Percentiles rank a stretch among this genome's conserved stretches.
phyloP scores from a whole-genome alignment of 345 rosid species.

The Capsella bursapastoris region DNA sequence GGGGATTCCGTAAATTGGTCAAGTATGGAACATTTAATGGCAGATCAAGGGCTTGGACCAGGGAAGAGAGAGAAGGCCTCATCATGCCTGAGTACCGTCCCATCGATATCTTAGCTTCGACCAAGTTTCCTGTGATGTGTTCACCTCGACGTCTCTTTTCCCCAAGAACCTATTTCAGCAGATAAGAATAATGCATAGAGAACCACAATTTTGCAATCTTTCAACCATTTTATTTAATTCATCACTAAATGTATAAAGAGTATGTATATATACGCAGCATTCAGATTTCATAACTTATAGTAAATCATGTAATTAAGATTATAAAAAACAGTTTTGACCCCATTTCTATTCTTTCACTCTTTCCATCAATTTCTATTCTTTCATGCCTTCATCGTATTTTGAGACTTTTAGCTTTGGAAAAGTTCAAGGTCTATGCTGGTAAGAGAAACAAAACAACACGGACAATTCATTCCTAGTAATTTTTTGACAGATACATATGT shows the following conservation, averaged over 20 bases:
- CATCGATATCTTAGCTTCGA: slow-evolving; percentile 63
- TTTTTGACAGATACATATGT: neutral
- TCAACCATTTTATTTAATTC: slow-evolving; percentile 24
- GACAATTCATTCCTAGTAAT: neutral
- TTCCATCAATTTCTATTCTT: neutral
- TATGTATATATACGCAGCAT: slow-evolving; percentile 28
- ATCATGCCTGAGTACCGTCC: slow-evolving; percentile 55
- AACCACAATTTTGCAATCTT: slow-evolving; percentile 19
- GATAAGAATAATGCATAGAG: slow-evolving; percentile 27
- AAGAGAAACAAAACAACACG: slow-evolving; percentile 5
- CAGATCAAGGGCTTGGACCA: slow-evolving; percentile 28
- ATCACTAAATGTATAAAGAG: slow-evolving; percentile 29
- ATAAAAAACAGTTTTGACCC: neutral
- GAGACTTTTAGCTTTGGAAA: neutral
- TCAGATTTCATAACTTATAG: slow-evolving; percentile 8
- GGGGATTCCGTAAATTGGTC: slow-evolving; percentile 71
- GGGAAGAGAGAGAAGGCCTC: slow-evolving; percentile 59
- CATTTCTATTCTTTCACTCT: neutral
- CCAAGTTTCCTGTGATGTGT: slow-evolving; percentile 60
- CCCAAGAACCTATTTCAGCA: slow-evolving; percentile 51
- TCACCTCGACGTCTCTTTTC: slow-evolving; percentile 77
- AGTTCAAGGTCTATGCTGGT: neutral
- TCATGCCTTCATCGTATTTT: neutral
- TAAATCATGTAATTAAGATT: slow-evolving; percentile 7
- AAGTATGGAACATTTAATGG: slow-evolving; percentile 66